Conservation (phyloP, 345 rosid species). For the Carallia brachiata region DNA sequence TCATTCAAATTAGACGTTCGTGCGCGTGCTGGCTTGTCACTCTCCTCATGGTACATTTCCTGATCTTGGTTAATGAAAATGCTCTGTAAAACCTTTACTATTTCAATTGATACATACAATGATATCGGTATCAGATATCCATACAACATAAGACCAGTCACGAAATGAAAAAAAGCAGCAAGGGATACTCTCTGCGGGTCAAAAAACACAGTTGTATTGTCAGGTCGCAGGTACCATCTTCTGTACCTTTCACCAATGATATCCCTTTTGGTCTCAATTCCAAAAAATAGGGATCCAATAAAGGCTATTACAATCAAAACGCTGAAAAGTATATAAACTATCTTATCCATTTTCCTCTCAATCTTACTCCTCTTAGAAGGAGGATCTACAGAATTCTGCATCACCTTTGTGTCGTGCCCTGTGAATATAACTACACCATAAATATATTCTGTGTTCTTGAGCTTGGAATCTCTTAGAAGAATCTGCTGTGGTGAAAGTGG, state of each 20-base stretch:
- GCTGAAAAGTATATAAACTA: constrained; percentile 73
- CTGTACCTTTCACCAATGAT: constrained; percentile 36
- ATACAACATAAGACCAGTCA: constrained; percentile 89
- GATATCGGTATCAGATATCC: constrained; percentile 95
- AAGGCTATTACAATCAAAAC: constrained; percentile 61
- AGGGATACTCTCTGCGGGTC: constrained; percentile 51
- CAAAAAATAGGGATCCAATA: constrained; percentile 65
- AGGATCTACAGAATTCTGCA: constrained; percentile 85
- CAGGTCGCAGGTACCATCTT: constrained; percentile 89
- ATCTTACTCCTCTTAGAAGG: constrained; percentile 91
- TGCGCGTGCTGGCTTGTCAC: constrained; percentile 70
- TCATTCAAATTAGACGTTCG: constrained; percentile 91
- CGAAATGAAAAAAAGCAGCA: constrained; percentile 76
- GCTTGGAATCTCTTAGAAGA: constrained; percentile 84
- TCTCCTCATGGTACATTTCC: constrained; percentile 66
- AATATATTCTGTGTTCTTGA: constrained; percentile 63
- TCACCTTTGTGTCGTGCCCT: constrained; percentile 92
- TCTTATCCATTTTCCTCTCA: constrained; percentile 89
- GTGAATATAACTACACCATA: constrained; percentile 81
- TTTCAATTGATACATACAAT: constrained; percentile 74
- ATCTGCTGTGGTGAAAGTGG: constrained; percentile 72
- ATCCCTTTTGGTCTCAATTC: constrained; percentile 58
- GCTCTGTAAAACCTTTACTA: constrained; percentile 86
- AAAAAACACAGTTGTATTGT: constrained; percentile 48
- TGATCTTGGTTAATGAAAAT: constrained; percentile 81